Base-by-base conservation (phyloP, 164 flowering plant genomes). In the Stephania cephalantha region DNA sequence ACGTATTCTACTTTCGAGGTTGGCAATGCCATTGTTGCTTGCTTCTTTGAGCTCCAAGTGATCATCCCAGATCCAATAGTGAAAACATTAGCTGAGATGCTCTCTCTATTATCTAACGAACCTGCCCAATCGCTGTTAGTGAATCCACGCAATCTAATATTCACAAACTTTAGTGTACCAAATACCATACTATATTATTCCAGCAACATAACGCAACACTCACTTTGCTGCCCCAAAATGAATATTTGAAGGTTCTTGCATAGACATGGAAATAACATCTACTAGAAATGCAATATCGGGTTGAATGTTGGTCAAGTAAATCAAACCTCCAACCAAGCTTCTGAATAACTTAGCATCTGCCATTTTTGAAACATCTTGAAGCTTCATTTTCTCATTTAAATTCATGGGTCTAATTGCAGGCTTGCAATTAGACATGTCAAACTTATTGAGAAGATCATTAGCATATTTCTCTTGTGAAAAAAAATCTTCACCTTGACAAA, bases 1-100 rank as follows among this genome's bases (percentile, higher is more conserved):
- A 73, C 64, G 35, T 75, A 75, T 48, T 78, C 80, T 3, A 77
- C 83, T 74, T 80, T 77, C 0, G 74, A 18, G 0, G 78, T 50
- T 22, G 81, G 78, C 5, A 46, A 46, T 46, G 70, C n/a, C 0
- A 74, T 15, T 1, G 25, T 64, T 46, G 20, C n/a, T n/a, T n/a
- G n/a, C n/a, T n/a, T n/a, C n/a, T n/a, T n/a, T n/a, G n/a, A n/a
- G n/a, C n/a, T n/a, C 84, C 79, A 84, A 6, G 84, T 78, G 15
- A 82, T 45, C 13, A 65, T n/a, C 0, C 55, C n/a, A 13, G 48
- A 63, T 1, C 74, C 74, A 29, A 72, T 46, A 6, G 31, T 42
- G 15, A 70, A 70, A 2, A 70, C 11, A 70, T 46, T 46, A 1
- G 72, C 72, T 11, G 55, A 74, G 25, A 76, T 77, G 53, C 76